phyloP scores from a whole-genome alignment of 164 flowering plant species.

The Macadamia integrifolia region DNA sequence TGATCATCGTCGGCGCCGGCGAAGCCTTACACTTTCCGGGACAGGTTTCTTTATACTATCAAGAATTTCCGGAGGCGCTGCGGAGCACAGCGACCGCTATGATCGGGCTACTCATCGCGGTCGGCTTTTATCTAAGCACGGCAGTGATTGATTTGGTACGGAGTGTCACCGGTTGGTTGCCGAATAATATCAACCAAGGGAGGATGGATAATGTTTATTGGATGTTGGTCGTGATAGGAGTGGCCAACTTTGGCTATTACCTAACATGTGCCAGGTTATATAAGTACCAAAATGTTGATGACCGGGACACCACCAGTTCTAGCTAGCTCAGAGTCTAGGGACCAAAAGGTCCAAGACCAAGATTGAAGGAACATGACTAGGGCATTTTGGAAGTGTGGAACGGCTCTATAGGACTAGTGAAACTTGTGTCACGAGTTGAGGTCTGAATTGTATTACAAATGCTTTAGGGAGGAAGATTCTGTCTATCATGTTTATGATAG shows the following conservation, averaged over 20 bases:
- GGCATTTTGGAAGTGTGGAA: too few relatives aligned
- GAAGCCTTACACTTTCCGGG: conserved; percentile 64
- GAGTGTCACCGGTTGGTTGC: conserved; percentile 47
- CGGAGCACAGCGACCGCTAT: conserved; percentile 40
- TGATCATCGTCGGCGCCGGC: conserved; percentile 42
- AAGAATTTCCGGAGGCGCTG: conserved; percentile 42
- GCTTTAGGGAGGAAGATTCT: too few relatives aligned
- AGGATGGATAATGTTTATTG: conserved; percentile 48
- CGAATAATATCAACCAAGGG: conserved; percentile 48
- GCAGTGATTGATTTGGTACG: conserved; percentile 37
- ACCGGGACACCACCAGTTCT: too few relatives aligned
- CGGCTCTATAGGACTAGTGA: too few relatives aligned
- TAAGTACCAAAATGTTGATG: conserved; percentile 1
- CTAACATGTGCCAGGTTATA: conserved; percentile 30
- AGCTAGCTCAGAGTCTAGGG: too few relatives aligned
- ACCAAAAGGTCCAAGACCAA: too few relatives aligned
- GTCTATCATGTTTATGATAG: too few relatives aligned
- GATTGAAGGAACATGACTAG: too few relatives aligned
- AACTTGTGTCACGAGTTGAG: too few relatives aligned
- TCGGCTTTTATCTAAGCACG: conserved; percentile 43
- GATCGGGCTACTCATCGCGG: conserved; percentile 32
- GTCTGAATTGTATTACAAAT: too few relatives aligned
- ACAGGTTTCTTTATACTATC: conserved; percentile 43
- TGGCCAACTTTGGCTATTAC: conserved; percentile 35
- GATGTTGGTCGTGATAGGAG: conserved; percentile 27